A percentile compares a stretch with the other conserved stretches of the same genome.
phyloP scores from a whole-genome alignment of 768 basidiomycete genomes.

The Cyclocybe cylindracea region DNA sequence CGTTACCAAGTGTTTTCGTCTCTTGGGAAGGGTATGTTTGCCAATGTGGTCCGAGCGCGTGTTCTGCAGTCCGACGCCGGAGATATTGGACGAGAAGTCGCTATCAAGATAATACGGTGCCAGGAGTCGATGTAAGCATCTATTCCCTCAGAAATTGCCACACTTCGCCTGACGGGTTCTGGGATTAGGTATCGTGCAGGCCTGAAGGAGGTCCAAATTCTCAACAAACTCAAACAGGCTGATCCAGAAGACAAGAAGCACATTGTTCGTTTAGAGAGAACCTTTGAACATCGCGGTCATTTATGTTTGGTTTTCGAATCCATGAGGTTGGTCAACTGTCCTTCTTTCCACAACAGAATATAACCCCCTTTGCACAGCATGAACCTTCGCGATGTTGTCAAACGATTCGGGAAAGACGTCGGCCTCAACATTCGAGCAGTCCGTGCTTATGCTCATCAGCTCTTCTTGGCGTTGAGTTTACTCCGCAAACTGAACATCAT shows the following conservation, averaged over 20 bases:
- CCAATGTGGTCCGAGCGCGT: conserved; percentile 90
- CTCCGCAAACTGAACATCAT: conserved; percentile 90
- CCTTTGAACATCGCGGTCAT: conserved; percentile 97
- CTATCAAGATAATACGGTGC: conserved; percentile 94
- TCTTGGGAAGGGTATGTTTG: conserved; percentile 99
- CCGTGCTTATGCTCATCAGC: conserved; percentile 97
- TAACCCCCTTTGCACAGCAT: conserved; percentile 53
- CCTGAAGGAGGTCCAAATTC: conserved; percentile 86
- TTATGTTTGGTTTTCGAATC: conserved; percentile 95
- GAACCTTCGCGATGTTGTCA: conserved; percentile 97
- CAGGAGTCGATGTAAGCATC: conserved; percentile 92
- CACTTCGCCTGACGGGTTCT: conserved; percentile 5
- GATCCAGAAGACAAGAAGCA: conserved; percentile 99
- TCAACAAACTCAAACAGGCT: conserved; percentile 82
- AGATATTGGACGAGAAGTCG: conserved; percentile 69
- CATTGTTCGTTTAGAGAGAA: conserved; percentile 87
- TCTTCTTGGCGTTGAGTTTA: conserved; percentile 85
- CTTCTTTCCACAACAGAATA: background rate
- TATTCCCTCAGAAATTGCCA: background rate
- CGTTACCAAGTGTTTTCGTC: conserved; percentile 94
- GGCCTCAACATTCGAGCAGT: conserved; percentile 96
- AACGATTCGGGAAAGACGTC: conserved; percentile 97
- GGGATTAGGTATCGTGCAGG: conserved; percentile 87
- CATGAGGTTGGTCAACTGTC: conserved; percentile 60
- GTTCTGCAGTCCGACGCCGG: conserved; percentile 68